These are phyloP conservation scores for Magnolia officinalis DNA, from an alignment of 164 flowering plant species.

Conservation along the genomic window DNA sequence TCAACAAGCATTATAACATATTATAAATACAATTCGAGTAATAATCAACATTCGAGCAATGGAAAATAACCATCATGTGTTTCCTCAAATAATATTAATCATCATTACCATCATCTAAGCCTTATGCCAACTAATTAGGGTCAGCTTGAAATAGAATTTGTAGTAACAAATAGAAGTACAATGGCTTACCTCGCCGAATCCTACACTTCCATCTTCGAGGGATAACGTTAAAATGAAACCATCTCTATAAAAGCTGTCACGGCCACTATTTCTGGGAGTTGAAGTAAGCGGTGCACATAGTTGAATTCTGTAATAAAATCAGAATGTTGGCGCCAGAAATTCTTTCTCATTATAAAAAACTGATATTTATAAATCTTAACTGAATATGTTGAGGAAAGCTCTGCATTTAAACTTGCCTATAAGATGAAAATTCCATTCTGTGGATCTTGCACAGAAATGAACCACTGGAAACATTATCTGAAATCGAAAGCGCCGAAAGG, in stretches of 20 bases:
- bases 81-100: background rate
- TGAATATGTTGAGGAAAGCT: background rate
- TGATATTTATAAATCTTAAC: background rate
- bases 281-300: slow-evolving; percentile 75
- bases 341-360: background rate
- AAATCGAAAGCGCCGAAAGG: slow-evolving; percentile 36
- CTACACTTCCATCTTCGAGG: slow-evolving; percentile 76
- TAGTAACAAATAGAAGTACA: background rate
- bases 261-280: slow-evolving; percentile 19
- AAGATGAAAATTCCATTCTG: slow-evolving; percentile 52
- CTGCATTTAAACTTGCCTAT: slow-evolving; percentile 42
- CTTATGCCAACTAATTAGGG: too few relatives aligned
- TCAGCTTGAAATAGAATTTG: too few relatives aligned
- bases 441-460: slow-evolving; percentile 31
- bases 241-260: slow-evolving; percentile 45
- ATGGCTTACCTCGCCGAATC: slow-evolving; percentile 77
- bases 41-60: too few relatives aligned
- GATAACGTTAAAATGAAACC: slow-evolving; percentile 67
- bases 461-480: slow-evolving; percentile 25
- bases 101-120: background rate
- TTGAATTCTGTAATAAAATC: slow-evolving; percentile 48
- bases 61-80: too few relatives aligned
- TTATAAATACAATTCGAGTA: too few relatives aligned
- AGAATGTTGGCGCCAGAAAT: background rate
- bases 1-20: too few relatives aligned